Evolutionary conservation across 2,329 filamentous ascomycete genomes (phyloP).

Genomic region (Cladobotryum mycophilum): DNA sequence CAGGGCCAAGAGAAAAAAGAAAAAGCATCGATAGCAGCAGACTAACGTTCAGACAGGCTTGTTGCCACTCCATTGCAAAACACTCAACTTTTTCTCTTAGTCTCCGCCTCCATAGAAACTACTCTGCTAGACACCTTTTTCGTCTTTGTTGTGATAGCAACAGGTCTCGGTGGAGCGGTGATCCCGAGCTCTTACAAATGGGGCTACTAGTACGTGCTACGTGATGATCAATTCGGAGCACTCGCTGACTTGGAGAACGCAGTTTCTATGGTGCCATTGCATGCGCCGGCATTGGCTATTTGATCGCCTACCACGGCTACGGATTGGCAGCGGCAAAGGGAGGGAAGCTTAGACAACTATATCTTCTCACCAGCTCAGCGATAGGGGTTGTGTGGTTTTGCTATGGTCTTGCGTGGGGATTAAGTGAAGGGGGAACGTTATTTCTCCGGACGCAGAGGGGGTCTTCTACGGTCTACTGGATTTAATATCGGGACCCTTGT

Average conservation of each 20-base stretch:
- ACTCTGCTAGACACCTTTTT: slow-evolving; percentile 43
- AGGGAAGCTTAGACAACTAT: slow-evolving; percentile 45
- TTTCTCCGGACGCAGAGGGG: slow-evolving; percentile 58
- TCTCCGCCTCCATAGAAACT: slow-evolving; percentile 46
- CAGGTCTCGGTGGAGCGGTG: slow-evolving; percentile 42
- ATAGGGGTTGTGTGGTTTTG: slow-evolving; percentile 42
- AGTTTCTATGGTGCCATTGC: background rate
- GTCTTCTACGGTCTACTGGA: slow-evolving; percentile 65
- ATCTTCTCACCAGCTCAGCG: slow-evolving; percentile 25
- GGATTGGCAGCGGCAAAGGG: slow-evolving; percentile 50
- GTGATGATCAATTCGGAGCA: background rate
- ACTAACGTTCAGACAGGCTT: too few relatives aligned
- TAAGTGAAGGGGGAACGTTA: slow-evolving; percentile 47
- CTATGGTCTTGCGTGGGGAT: slow-evolving; percentile 48
- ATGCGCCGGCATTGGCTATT: background rate
- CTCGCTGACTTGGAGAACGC: background rate
- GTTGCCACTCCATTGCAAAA: slow-evolving; percentile 59
- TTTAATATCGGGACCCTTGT: slow-evolving; percentile 55
- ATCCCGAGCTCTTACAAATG: slow-evolving; percentile 23
- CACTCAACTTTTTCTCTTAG: slow-evolving; percentile 56
- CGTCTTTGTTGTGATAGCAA: slow-evolving; percentile 40
- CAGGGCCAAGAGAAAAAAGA: too few relatives aligned
- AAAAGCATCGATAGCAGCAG: too few relatives aligned
- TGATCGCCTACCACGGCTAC: slow-evolving; percentile 33
- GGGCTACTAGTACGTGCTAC: background rate